Evolutionary conservation across 495 filamentous ascomycete genomes (phyloP), one percentile per base, ranked within the genome.

Genomic region (Penicillium chermesinum): DNA sequence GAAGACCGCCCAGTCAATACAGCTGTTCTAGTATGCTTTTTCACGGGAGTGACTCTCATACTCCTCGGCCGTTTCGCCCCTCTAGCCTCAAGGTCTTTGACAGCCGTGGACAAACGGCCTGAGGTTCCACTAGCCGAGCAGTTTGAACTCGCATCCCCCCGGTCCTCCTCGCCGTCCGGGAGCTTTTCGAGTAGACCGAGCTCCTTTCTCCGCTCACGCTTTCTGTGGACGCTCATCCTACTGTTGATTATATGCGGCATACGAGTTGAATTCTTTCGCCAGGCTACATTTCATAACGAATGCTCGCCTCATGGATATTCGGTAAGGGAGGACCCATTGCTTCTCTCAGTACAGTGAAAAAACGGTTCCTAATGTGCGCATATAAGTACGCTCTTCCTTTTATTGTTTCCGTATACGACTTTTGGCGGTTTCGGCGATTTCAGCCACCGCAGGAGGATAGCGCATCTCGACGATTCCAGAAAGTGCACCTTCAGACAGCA

Each of bases 1-100:
- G 21, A 12, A 78, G 73, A 70, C 49, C 70, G 68, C 38, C 72
- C 73, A 13, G 45, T 73, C 18, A 64, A 63, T 32, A 67, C 71
- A 15, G 60, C 61, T 13, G 54, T 70, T 6, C 44, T 73, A 7
- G 44, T 59, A 36, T 73, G 71, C 37, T 63, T 70, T 38, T 47
- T 72, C 21, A 53, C 63, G 13, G 73, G 64, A 14, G 19, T 57
- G 14, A 55, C 48, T 36, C 58, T 73, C 9, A 44, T 74, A 19
- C 40, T 62, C 8, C 40, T 73, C 35, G 68, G 57, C 47, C 59
- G 54, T n/a, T 64, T 69, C 33, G 33, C 57, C 16, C 44, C 60
- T 19, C 22, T 50, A 37, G 44, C 48, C 27, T 35, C 55, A 52
- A 39, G 32, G n/a, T 41, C 49, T n/a, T 51, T 40, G 1, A 54